Conservation (phyloP, 257 asterid genomes). For the Fraxinus pennsylvanica region DNA sequence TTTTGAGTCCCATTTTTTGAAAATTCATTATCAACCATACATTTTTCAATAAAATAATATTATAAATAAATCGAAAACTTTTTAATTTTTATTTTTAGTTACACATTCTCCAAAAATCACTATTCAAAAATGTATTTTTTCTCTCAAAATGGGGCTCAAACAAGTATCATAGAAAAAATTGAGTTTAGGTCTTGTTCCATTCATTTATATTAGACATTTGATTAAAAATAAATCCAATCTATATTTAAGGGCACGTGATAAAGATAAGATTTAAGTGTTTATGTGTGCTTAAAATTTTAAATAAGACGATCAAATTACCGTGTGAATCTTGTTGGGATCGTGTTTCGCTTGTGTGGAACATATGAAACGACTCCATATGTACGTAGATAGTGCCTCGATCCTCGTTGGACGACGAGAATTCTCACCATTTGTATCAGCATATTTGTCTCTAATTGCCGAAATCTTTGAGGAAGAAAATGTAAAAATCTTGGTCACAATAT, state of each 20-base stretch:
- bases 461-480: slow-evolving; percentile 38
- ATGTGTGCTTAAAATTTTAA: background rate
- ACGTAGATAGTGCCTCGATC: slow-evolving; percentile 47
- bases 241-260: background rate
- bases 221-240: background rate
- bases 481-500: slow-evolving; percentile 36
- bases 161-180: no score
- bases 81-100: no score
- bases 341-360: slow-evolving; percentile 17
- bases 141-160: no score
- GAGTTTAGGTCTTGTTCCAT: no score
- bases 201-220: no score
- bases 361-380: slow-evolving; percentile 44
- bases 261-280: background rate
- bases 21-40: no score
- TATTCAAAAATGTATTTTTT: no score
- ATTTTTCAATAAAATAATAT: no score
- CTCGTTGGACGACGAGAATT: slow-evolving; percentile 28
- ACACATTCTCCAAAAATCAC: no score
- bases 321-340: slow-evolving; percentile 32
- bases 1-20: no score
- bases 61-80: no score
- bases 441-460: slow-evolving; percentile 32
- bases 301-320: background rate
- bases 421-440: slow-evolving; percentile 6